Percentiles rank a stretch among this genome's conserved stretches.
Conservation (phyloP, 2,329 filamentous ascomycete species). For the Grosmannia clavigera region DNA sequence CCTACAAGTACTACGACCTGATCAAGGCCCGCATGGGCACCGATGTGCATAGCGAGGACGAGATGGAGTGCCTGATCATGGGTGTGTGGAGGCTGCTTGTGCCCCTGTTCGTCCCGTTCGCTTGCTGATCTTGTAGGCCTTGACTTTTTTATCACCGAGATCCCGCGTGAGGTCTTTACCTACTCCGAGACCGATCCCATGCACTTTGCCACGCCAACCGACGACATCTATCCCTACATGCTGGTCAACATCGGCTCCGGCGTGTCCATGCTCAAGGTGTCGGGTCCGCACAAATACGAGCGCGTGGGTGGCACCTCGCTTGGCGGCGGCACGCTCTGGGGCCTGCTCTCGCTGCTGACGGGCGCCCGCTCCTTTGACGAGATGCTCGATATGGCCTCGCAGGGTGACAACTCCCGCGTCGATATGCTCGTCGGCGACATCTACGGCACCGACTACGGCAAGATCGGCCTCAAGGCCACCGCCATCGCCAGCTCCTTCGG, state of each 20-base stretch:
- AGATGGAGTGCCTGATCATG: conserved; percentile 97
- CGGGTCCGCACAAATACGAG: conserved; percentile 71
- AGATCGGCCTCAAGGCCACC: conserved; percentile 90
- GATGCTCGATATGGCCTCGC: conserved; percentile 85
- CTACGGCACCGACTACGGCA: conserved; percentile 89
- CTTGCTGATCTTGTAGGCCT: conserved; percentile 45
- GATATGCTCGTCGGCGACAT: conserved; percentile 98
- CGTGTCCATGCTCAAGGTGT: conserved; percentile 95
- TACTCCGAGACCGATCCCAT: conserved; percentile 87
- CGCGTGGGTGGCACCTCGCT: conserved; percentile 91
- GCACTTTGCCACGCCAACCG: conserved; percentile 61
- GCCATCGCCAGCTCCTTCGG: conserved; percentile 95
- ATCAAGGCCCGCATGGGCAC: conserved; percentile 74
- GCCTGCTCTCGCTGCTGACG: conserved; percentile 78
- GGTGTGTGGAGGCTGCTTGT: conserved; percentile 36
- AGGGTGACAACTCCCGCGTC: conserved; percentile 82
- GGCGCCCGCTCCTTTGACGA: conserved; percentile 95
- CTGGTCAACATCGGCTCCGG: conserved; percentile 97
- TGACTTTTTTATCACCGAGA: conserved; percentile 98
- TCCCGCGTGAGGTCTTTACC: conserved; percentile 92
- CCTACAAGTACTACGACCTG: conserved; percentile 92
- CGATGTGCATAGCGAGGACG: conserved; percentile 83
- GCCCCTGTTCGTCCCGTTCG: background rate
- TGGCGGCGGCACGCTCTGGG: conserved; percentile 96
- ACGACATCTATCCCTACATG: conserved; percentile 79